Evolutionary conservation across 805 yeast genomes (phyloP), one percentile per base, ranked within the genome.

Genomic region (Monosporozyma aquatica): DNA sequence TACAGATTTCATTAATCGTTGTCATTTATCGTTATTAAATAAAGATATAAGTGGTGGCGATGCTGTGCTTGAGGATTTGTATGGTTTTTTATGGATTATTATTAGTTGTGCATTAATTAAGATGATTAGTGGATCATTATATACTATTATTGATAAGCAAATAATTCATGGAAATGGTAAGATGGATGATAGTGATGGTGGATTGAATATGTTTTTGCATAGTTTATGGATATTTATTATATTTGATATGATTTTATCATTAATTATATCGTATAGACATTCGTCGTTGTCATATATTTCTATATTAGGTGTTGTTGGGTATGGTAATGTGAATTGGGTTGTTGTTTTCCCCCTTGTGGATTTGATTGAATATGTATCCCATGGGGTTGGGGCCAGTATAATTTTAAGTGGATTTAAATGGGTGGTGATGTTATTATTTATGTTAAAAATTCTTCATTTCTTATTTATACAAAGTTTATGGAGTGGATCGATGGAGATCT

Each of bases 51-150:
- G 20, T 30, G 34, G 34, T n/a, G 17, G 17, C 17, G 38, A 24
- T 20, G 9, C 22, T 11, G 27, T 5, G 4, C 5, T 42, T 54
- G 69, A 62, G 3, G 97, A 89, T 54, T 64, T 89, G 41, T 90
- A 87, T 59, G 96, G 96, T 0, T 82, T 94, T 6, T 67, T 87
- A 15, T 89, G 97, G 97, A 78, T 89, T 35, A 83, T 90, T 10
- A 87, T 87, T 0, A 82, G 95, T 0, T 75, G 86, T 39, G 76
- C 85, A 1, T 76, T 84, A 49, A 66, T 80, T 25, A 69, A 85
- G 58, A 87, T 87, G 63, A 78, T 87, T 10, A 35, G 32, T 9
- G 43, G 82, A 27, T 81, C 95, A 0, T 72, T 84, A 17, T 74
- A 84, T 2, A 78, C 80, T 38, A 55, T 82, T 18, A 52, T 87